phyloP scores from a whole-genome alignment of 2,329 filamentous ascomycete genomes.

The Penicillium sp. region DNA sequence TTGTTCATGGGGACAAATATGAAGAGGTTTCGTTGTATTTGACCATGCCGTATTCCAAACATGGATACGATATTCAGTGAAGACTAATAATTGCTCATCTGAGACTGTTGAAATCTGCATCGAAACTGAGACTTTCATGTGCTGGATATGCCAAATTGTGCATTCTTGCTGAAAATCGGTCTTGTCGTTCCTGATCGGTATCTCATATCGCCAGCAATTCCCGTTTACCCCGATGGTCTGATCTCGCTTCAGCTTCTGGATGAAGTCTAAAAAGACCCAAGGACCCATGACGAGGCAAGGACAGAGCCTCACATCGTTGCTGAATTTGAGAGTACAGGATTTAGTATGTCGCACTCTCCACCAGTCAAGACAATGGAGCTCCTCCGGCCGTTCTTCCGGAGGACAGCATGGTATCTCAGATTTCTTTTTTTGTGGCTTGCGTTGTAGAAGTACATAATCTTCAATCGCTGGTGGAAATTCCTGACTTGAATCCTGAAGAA shows the following conservation, averaged over 20 bases:
- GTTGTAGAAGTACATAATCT: background rate
- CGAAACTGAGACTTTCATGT: background rate
- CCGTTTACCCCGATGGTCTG: too few species aligned
- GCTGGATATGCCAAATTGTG: background rate
- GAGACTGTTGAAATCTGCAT: background rate
- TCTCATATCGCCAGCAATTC: too few species aligned
- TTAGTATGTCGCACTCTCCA: background rate
- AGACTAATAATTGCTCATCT: background rate
- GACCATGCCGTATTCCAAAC: background rate
- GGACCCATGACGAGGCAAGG: background rate
- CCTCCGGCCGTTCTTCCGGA: background rate
- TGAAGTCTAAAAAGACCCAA: background rate
- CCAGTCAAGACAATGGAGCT: background rate
- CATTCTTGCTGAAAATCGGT: background rate
- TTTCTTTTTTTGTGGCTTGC: background rate
- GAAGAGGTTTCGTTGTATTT: background rate
- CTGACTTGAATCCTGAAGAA: background rate
- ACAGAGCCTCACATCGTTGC: background rate
- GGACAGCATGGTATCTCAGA: background rate
- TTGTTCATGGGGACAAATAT: background rate
- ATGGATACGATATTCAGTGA: background rate
- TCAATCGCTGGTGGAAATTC: background rate
- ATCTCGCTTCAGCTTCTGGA: background rate
- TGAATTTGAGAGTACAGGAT: background rate
- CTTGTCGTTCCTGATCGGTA: background rate